Conservation (phyloP, 2,329 filamentous ascomycete species). For the Apiospora koreana region DNA sequence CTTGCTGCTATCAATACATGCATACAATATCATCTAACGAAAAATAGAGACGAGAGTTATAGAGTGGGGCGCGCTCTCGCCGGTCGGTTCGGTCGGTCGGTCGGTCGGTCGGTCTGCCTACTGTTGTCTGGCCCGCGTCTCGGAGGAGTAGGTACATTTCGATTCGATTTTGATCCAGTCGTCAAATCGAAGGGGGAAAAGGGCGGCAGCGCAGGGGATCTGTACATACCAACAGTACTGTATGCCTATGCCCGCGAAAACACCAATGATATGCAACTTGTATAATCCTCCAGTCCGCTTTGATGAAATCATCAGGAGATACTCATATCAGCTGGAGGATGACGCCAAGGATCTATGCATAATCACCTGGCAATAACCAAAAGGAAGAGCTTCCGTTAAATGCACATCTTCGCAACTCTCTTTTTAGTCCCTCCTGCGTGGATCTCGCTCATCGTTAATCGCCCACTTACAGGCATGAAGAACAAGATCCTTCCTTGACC, state of each 20-base stretch:
- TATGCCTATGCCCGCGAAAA: slow-evolving; percentile 1
- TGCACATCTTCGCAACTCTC: not conserved
- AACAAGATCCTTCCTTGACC: not conserved
- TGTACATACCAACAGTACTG: not conserved
- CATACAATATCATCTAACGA: not conserved
- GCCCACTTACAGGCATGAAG: slow-evolving; percentile 3
- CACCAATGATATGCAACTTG: not conserved
- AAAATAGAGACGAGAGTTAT: not conserved
- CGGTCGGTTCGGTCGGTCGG: too few relatives aligned
- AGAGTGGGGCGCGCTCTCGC: not conserved
- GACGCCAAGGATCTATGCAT: not conserved
- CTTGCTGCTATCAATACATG: not conserved
- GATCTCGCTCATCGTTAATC: not conserved
- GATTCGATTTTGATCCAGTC: not conserved
- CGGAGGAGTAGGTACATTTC: not conserved
- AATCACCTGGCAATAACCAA: not conserved
- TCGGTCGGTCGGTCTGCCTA: not conserved
- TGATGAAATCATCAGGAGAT: not conserved
- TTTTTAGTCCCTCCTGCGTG: not conserved
- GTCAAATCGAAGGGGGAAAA: not conserved
- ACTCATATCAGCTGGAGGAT: not conserved
- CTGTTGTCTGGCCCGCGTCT: not conserved
- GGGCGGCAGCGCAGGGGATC: not conserved
- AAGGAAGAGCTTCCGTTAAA: not conserved
- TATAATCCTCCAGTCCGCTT: not conserved